A percentile compares a stretch with the other conserved stretches of the same genome.
Evolutionary conservation across 2,329 filamentous ascomycete genomes (phyloP).

Genomic region (Dichotomopilus funicola): DNA sequence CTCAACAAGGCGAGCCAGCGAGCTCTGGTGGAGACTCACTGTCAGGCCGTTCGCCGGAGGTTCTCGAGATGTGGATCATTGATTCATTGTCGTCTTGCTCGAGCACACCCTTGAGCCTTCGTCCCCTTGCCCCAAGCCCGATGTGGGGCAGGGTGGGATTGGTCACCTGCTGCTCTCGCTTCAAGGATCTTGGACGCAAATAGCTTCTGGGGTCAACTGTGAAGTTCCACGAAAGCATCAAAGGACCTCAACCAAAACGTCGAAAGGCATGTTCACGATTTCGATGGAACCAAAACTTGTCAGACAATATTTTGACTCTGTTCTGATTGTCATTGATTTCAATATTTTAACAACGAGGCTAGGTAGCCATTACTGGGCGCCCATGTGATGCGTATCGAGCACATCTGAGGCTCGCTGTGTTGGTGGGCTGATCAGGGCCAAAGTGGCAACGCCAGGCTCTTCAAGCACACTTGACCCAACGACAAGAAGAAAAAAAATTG

Average conservation of each 20-base stretch:
- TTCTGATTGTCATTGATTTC: too few species aligned
- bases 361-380: too few species aligned
- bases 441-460: too few species aligned
- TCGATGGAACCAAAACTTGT: background rate
- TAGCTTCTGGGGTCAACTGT: background rate
- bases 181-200: background rate
- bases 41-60: background rate
- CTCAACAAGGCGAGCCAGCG: background rate
- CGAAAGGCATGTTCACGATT: background rate
- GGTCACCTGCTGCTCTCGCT: conserved; percentile 12
- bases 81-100: background rate
- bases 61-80: conserved; percentile 6
- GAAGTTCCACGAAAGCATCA: background rate
- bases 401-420: too few species aligned
- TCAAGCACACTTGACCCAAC: too few species aligned
- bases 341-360: too few species aligned
- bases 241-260: background rate
- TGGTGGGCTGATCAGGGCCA: too few species aligned
- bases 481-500: too few species aligned
- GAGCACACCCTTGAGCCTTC: background rate
- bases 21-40: background rate
- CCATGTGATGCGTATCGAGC: too few species aligned
- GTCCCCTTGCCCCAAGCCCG: conserved; percentile 6
- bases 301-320: background rate
- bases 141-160: conserved; percentile 10